Evolutionary conservation across 148 eudicot genomes (phyloP).

Genomic region (Diospyros kaki): DNA sequence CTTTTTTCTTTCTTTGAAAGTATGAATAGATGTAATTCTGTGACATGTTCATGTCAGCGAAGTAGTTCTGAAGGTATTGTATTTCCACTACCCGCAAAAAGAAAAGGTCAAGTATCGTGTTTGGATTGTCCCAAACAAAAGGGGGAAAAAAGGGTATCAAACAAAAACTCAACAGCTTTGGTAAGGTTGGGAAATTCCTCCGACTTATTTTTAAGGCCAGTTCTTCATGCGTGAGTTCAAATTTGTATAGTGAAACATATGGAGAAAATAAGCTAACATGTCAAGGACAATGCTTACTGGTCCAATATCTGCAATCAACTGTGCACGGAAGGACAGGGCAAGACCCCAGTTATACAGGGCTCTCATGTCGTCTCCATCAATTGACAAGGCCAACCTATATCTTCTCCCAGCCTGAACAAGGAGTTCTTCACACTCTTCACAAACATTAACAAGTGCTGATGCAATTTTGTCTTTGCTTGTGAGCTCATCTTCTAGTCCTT

Average conservation of each 20-base stretch:
- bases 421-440: conserved; percentile 92
- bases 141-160: neutral
- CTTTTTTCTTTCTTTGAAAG: no score
- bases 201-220: neutral
- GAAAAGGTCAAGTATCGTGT: neutral
- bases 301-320: conserved; percentile 92
- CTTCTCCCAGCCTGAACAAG: conserved; percentile 85
- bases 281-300: conserved; percentile 54
- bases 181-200: neutral
- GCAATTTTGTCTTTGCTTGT: conserved; percentile 43
- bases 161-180: neutral
- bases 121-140: neutral
- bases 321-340: conserved; percentile 87
- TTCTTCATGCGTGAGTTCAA: conserved; percentile 1
- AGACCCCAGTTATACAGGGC: conserved; percentile 98
- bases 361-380: conserved; percentile 86
- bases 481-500: conserved; percentile 24
- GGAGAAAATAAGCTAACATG: neutral
- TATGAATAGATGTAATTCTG: no score
- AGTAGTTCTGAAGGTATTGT: neutral
- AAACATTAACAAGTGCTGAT: conserved; percentile 49
- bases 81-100: neutral
- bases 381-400: conserved; percentile 72
- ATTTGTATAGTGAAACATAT: neutral
- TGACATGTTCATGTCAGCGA: neutral